Evolutionary conservation across 306 rosid species (phyloP), one percentile per base, ranked within the genome.

Genomic region (Datisca glomerata): DNA sequence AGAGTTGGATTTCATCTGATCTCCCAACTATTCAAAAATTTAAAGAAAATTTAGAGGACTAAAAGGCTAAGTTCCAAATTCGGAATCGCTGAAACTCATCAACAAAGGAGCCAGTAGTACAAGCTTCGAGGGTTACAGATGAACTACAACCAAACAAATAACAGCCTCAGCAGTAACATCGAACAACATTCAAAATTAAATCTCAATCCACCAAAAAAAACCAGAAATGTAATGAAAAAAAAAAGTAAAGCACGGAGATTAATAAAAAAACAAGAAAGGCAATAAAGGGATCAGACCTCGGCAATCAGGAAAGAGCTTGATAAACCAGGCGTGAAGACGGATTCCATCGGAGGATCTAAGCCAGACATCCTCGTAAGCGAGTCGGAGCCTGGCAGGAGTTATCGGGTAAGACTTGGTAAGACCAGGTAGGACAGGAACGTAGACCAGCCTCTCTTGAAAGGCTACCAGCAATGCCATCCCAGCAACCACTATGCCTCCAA

Each of bases 291-390:
- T 45, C 63, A 24, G 47, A 91, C 99, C 99, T 78, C 78, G 70
- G 51, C 67, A 69, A n/a, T 75, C 43, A 20, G 99, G 96, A 58
- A 85, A 60, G 78, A 91, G 94, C 54, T 78, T 91, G 80, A 91
- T 80, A 74, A 91, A 91, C 99, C 99, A 91, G 24, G 96, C 74
- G 45, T 91, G 99, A 25, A 91, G 99, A 14, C 82, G 81, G 36
- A 91, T 79, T 28, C 99, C 99, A 39, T 91, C 99, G 27, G 86
- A 65, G 49, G 99, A 81, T 25, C 61, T 66, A 57, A 91, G 87
- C 96, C 96, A 85, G 36, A 91, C 44, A 34, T 91, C 96, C 49
- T 91, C 96, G 61, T 80, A 85, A 41, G 60, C 0, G 62, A 91
- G 93, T 0, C 94, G 62, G 61, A 91, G 82, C 7, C 99, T 86